These are phyloP conservation scores for Paratinospora sagittata DNA, from an alignment of 164 flowering plant genomes.

Conservation along the genomic window DNA sequence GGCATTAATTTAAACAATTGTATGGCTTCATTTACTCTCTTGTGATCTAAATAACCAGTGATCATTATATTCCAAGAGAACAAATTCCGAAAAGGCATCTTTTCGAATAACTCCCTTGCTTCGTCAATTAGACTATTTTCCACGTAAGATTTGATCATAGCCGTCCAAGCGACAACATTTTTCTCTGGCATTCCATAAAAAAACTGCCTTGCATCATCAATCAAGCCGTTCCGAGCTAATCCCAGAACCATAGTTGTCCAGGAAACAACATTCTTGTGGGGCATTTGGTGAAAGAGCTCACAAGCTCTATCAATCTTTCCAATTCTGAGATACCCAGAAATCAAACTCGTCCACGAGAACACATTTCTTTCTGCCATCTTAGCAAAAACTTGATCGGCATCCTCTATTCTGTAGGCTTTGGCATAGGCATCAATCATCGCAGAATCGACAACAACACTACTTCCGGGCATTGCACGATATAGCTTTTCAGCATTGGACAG, in stretches of 20 bases:
- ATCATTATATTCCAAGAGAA: constrained; percentile 53
- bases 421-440: constrained; percentile 51
- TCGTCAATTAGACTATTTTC: constrained; percentile 32
- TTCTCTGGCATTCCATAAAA: constrained; percentile 44
- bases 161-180: constrained; percentile 49
- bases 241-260: constrained; percentile 48
- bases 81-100: constrained; percentile 40
- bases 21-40: constrained; percentile 34
- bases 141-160: constrained; percentile 39
- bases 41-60: constrained; percentile 30
- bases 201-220: constrained; percentile 30
- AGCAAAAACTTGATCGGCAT: constrained; percentile 40
- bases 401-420: constrained; percentile 29
- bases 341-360: constrained; percentile 48
- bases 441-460: constrained; percentile 32
- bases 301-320: constrained; percentile 36
- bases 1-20: constrained; percentile 42
- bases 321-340: constrained; percentile 38
- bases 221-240: constrained; percentile 37
- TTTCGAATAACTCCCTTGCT: constrained; percentile 34
- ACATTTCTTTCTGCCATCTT: constrained; percentile 42
- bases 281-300: constrained; percentile 36
- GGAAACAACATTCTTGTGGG: constrained; percentile 32
- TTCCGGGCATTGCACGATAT: constrained; percentile 28
- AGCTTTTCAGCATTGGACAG: constrained; percentile 36